Base-by-base conservation (phyloP, 352 stramenopile species). In the Thraustochytrium sp. region DNA sequence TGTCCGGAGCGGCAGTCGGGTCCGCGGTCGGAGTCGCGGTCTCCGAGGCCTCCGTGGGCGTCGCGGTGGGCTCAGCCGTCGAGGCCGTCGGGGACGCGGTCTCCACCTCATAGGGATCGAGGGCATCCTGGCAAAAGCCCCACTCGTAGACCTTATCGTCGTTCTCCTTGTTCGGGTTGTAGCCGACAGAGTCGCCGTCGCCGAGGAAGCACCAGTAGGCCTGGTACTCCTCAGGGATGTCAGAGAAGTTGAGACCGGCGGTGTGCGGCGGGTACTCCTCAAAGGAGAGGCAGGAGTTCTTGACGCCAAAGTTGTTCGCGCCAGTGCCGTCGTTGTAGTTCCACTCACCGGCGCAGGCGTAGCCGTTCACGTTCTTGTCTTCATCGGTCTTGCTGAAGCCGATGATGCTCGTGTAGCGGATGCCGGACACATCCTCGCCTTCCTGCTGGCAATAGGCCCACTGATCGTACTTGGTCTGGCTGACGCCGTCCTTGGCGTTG, bases 151-250 rank as follows among this genome's bases (percentile, higher is more conserved):
- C 29, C 62, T 75, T 75, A 36, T 51, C 37, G 62, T 31, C 40
- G 5, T 55, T 8, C 11, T 1, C 4, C 2, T 75, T 53, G 62
- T 53, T 23, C 0, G 62, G 62, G 62, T 75, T 75, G 62, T 54
- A 54, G 62, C 62, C 62, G 62, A 49, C 4, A 9, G 36, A 40
- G 62, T 75, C 62, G 44, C 62, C 62, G 38, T 23, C 11, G n/a
- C 44, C 40, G 62, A 75, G 62, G 36, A 23, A 75, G 62, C 62
- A 75, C 62, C 62, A 75, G 62, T 75, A 75, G 5, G 8, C 26
- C 37, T 75, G 62, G 36, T 54, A 3, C 11, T 53, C 38, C 5
- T 3, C 62, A 21, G 37, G 62, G 2, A 75, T 21, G 62, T 26
- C 29, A n/a, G 62, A 75, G 37, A 75, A n/a, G 62, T 75, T 36